Conservation (phyloP, 352 stramenopile species). For the Halophytophthora polymorphica region DNA sequence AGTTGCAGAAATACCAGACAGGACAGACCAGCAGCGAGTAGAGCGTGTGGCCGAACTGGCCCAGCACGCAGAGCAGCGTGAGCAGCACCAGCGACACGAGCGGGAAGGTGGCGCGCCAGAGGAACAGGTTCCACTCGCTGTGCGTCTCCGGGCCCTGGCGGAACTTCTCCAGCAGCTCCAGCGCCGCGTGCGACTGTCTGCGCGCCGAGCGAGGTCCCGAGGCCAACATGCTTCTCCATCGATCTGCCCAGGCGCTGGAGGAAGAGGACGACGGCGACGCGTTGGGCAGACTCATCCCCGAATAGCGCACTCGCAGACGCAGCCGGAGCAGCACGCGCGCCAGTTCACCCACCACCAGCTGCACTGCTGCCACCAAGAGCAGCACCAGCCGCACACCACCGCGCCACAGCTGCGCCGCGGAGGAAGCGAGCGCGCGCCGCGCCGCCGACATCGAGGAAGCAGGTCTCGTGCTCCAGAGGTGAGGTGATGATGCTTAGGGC, state of each 20-base stretch:
- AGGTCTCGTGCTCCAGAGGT: no score
- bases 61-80: constrained; percentile 55
- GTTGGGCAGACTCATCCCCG: constrained; percentile 2
- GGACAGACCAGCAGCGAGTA: constrained; percentile 74
- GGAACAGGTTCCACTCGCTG: constrained; percentile 78
- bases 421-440: background rate
- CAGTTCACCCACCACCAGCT: constrained; percentile 14
- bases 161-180: constrained; percentile 75
- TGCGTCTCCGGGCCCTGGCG: constrained; percentile 63
- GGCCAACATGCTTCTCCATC: constrained; percentile 17
- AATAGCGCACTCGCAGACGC: constrained; percentile 7
- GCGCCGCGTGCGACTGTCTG: constrained; percentile 31
- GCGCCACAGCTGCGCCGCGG: constrained; percentile 23
- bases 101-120: constrained; percentile 82
- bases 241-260: constrained; percentile 5
- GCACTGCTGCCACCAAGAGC: constrained; percentile 5
- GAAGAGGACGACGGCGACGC: constrained; percentile 3
- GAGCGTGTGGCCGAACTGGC: constrained; percentile 56
- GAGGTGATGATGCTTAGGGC: no score
- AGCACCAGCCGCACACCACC: constrained; percentile 17
- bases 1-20: constrained; percentile 79
- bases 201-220: constrained; percentile 15
- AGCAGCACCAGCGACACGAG: constrained; percentile 76
- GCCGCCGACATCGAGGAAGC: background rate
- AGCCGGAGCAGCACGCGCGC: constrained; percentile 10